Evolutionary conservation across 2,329 filamentous ascomycete species (phyloP), one percentile per base, ranked within the genome.

Genomic region (Fusarium armeniacum): DNA sequence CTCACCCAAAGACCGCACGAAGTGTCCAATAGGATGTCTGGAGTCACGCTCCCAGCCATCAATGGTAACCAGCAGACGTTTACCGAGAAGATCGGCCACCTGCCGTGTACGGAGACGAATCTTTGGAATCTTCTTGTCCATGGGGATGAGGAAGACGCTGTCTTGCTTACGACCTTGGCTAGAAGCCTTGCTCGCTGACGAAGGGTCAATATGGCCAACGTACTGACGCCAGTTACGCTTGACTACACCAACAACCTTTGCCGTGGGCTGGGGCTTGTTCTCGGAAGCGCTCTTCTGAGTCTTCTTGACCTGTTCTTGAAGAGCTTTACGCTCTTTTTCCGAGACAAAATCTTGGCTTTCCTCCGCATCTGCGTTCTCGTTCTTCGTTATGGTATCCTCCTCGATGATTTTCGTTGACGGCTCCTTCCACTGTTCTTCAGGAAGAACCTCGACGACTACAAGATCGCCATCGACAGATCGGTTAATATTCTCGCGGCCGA

Each of bases 211-310:
- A 77, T 98, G 94, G 3, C 96, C 96, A 66, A 99, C 96, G 74
- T 98, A 98, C 80, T 98, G 97, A 65, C 96, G 88, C 96, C 96
- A 99, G 79, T 98, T 98, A 54, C 96, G 89, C 82, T 97, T 98
- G 77, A 97, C 89, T 26, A 98, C 86, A 49, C 96, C 96, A 9
- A 98, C 93, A 15, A 99, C 92, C 77, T 88, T 93, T 28, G 95
- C 96, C 9, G 96, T 98, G 9, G 96, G 96, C 74, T 98, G 94
- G 4, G 93, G 89, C 51, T 89, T 89, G 45, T 90, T 91, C 79
- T 98, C 94, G 1, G 87, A 86, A 56, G 84, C 89, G 76, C 91
- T 90, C 54, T 89, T 91, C 73, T 98, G 95, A 1, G 90, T 91
- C 76, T 90, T 91, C 82, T 91, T 96, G 32, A 95, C 96, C 78